phyloP scores from a whole-genome alignment of 768 basidiomycete genomes.

The Tylopilus plumbeoviolaceoides region DNA sequence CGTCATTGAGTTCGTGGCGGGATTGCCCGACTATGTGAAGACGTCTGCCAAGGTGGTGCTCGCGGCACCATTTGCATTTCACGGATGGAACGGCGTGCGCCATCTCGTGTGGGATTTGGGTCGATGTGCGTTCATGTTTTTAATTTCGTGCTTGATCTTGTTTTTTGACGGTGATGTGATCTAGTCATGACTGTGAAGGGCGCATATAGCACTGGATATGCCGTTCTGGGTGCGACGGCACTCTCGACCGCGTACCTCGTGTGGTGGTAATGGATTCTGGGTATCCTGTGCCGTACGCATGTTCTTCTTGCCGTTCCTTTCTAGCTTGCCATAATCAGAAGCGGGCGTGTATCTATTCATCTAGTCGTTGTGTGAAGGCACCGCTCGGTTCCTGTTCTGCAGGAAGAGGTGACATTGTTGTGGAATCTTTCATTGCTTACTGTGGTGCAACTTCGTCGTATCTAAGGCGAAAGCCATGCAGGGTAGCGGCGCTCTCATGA shows the following conservation, averaged over 20 bases:
- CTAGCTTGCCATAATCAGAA: not conserved
- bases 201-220: slow-evolving; percentile 78
- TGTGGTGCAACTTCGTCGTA: too few relatives aligned
- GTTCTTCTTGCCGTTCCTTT: not conserved
- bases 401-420: not conserved
- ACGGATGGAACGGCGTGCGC: slow-evolving; percentile 84
- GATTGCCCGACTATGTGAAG: slow-evolving; percentile 75
- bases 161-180: not conserved
- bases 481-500: too few relatives aligned
- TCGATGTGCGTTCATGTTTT: slow-evolving; percentile 60
- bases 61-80: slow-evolving; percentile 87
- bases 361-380: not conserved
- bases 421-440: not conserved
- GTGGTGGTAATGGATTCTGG: slow-evolving; percentile 22
- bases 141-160: not conserved
- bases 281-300: slow-evolving; percentile 29
- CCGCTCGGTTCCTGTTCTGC: not conserved
- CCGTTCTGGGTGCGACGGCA: slow-evolving; percentile 75
- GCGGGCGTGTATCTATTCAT: not conserved
- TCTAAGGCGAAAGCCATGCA: too few relatives aligned
- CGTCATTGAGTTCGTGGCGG: slow-evolving; percentile 66
- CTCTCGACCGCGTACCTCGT: slow-evolving; percentile 67
- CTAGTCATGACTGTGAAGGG: slow-evolving; percentile 79
- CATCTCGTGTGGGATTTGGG: slow-evolving; percentile 89
- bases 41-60: slow-evolving; percentile 71